Conservation (phyloP, 371 early-diverging fungal genomes). For the Chytridium lagenaria region DNA sequence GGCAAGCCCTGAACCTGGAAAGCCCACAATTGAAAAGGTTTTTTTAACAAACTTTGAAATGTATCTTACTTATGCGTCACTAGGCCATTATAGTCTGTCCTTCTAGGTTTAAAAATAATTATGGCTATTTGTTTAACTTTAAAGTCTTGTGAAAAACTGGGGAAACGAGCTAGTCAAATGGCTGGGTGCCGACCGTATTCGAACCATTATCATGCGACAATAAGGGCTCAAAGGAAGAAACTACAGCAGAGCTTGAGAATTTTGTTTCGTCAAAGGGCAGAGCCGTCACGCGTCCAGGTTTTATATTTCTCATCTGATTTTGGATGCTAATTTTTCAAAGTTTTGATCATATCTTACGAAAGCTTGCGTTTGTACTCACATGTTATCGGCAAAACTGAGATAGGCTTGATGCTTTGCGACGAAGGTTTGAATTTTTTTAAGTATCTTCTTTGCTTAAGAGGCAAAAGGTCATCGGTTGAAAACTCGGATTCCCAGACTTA, state of each 20-base stretch:
- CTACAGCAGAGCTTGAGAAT: constrained; percentile 72
- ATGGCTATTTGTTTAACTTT: neutral
- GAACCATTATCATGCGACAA: constrained; percentile 85
- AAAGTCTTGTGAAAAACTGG: constrained; percentile 61
- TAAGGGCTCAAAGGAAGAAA: constrained; percentile 87
- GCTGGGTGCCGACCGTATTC: constrained; percentile 83
- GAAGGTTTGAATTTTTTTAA: constrained; percentile 65
- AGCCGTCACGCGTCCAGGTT: constrained; percentile 77
- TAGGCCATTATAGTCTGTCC: constrained; percentile 63
- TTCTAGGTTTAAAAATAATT: constrained; percentile 22
- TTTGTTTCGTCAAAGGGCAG: constrained; percentile 87
- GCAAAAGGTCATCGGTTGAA: constrained; percentile 88
- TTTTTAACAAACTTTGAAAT: neutral
- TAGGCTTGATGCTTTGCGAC: constrained; percentile 95
- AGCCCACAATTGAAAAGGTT: constrained; percentile 91
- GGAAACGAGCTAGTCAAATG: constrained; percentile 75
- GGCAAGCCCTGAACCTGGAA: constrained; percentile 86
- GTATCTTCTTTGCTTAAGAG: neutral
- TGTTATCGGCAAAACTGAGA: constrained; percentile 75
- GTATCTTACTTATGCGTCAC: neutral
- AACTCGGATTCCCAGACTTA: constrained; percentile 90
- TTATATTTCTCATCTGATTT: neutral
- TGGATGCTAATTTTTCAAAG: constrained; percentile 43
- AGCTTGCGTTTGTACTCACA: constrained; percentile 82
- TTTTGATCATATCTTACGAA: constrained; percentile 95